Evolutionary conservation across 1,284 basidiomycete species (phyloP).

Genomic region (Heimioporus punctisporus): DNA sequence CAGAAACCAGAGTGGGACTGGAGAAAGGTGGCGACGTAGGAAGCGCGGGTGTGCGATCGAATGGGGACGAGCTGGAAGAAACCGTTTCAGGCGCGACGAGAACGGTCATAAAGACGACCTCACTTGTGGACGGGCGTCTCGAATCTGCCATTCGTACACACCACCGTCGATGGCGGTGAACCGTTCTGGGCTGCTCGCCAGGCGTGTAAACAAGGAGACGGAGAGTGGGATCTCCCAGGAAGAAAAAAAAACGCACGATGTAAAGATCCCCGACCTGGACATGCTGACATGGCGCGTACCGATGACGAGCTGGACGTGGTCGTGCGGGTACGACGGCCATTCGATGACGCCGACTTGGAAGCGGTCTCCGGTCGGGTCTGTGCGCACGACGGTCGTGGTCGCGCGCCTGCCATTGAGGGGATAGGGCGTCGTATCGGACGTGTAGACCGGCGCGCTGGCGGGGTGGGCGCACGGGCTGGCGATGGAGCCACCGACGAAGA

Average conservation of each 20-base stretch:
- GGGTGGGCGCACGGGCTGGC: neutral
- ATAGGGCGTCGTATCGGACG: conserved; percentile 17
- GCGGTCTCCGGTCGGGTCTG: conserved; percentile 17
- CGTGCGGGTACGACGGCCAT: conserved; percentile 18
- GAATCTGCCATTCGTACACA: conserved; percentile 33
- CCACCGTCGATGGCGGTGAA: conserved; percentile 23
- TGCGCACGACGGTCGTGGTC: conserved; percentile 27
- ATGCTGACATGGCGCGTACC: conserved; percentile 28
- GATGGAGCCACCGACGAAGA: conserved; percentile 2
- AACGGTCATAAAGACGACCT: neutral
- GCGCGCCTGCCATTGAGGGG: conserved; percentile 9
- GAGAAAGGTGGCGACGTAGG: conserved; percentile 32
- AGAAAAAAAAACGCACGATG: conserved; percentile 18
- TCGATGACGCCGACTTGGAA: conserved; percentile 33
- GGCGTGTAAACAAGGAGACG: neutral
- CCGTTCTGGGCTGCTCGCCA: conserved; percentile 23
- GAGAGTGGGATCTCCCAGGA: neutral
- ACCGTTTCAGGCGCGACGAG: no score
- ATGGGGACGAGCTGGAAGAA: conserved; percentile 29
- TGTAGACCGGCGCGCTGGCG: conserved; percentile 8
- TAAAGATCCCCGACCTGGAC: conserved; percentile 23
- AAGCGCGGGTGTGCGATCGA: neutral
- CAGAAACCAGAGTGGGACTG: conserved; percentile 19
- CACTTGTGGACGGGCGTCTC: conserved; percentile 26
- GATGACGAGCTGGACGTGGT: conserved; percentile 19